Evolutionary conservation across 2,329 filamentous ascomycete genomes (phyloP).

Genomic region (Pseudogymnoascus sp.): DNA sequence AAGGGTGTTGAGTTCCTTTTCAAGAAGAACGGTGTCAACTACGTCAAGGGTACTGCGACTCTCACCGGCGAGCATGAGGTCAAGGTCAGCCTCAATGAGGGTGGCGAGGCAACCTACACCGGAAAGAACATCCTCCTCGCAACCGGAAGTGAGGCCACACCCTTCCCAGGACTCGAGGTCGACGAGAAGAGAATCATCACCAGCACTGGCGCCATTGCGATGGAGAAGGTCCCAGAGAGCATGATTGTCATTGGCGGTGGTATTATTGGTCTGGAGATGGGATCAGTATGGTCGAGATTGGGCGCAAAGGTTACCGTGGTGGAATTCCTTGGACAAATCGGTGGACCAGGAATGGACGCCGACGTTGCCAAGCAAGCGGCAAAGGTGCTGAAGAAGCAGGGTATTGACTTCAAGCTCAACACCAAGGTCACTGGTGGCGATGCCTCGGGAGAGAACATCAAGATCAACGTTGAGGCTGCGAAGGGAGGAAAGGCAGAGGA

Average conservation of each 20-base stretch:
- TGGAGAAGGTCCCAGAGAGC: conserved; percentile 87
- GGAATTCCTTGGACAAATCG: conserved; percentile 92
- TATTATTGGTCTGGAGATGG: conserved; percentile 99
- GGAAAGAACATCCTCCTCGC: conserved; percentile 98
- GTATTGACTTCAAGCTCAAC: conserved; percentile 94
- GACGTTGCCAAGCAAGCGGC: conserved; percentile 88
- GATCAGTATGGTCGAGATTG: conserved; percentile 90
- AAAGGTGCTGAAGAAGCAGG: conserved; percentile 92
- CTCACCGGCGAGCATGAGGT: conserved; percentile 87
- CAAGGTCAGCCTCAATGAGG: conserved; percentile 82
- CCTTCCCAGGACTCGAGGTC: conserved; percentile 90
- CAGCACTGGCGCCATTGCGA: conserved; percentile 85
- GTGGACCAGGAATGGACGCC: conserved; percentile 92
- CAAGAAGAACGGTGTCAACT: conserved; percentile 99
- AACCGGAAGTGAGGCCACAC: conserved; percentile 89
- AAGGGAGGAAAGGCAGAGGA: conserved; percentile 95
- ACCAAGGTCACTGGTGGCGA: conserved; percentile 92
- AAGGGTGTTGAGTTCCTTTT: conserved; percentile 97
- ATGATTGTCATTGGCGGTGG: conserved; percentile 96
- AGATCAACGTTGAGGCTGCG: conserved; percentile 78
- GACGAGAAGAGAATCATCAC: conserved; percentile 97
- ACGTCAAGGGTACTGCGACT: conserved; percentile 85
- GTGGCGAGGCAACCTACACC: conserved; percentile 76
- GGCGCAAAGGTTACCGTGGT: conserved; percentile 94
- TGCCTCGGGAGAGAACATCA: conserved; percentile 65